phyloP scores from a whole-genome alignment of 2,329 filamentous ascomycete species.

The Exserohilum rostratum region DNA sequence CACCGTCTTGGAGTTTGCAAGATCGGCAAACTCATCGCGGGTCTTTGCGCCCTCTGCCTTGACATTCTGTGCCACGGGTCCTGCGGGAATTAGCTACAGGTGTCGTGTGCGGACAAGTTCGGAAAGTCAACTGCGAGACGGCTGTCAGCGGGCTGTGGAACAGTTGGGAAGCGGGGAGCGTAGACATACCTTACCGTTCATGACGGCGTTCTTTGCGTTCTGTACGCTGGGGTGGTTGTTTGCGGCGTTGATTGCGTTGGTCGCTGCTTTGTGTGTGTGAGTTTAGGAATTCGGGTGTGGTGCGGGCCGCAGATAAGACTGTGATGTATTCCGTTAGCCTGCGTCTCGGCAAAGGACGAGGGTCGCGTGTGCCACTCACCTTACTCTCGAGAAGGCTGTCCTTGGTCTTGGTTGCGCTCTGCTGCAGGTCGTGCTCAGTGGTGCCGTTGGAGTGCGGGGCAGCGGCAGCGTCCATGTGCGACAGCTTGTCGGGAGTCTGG shows the following conservation, averaged over 20 bases:
- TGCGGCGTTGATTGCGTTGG: conserved; percentile 55
- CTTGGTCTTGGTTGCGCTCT: conserved; percentile 42
- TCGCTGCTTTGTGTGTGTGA: conserved; percentile 53
- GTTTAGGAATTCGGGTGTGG: conserved; percentile 34
- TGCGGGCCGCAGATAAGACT: conserved; percentile 48
- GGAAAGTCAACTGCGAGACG: conserved; percentile 31
- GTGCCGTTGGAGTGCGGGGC: conserved; percentile 29
- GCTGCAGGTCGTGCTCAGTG: conserved; percentile 24
- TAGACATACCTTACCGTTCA: conserved; percentile 52
- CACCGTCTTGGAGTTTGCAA: conserved; percentile 60
- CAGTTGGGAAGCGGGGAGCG: conserved; percentile 2
- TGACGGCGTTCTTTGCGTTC: conserved; percentile 50
- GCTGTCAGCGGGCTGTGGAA: conserved; percentile 36
- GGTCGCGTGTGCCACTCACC: conserved; percentile 46
- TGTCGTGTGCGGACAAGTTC: conserved; percentile 19
- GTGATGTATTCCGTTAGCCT: conserved; percentile 45
- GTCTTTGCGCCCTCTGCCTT: conserved; percentile 64
- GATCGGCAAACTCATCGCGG: conserved; percentile 62
- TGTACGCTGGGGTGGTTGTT: conserved; percentile 58
- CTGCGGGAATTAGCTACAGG: conserved; percentile 43
- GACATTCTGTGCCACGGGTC: conserved; percentile 63
- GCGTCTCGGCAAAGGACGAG: conserved; percentile 41
- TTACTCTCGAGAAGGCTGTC: conserved; percentile 51
- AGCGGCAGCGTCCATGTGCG: conserved; percentile 23
- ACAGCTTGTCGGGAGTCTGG: conserved; percentile 21